Conservation (phyloP, 805 yeast genomes). For the Torulaspora quercuum region DNA sequence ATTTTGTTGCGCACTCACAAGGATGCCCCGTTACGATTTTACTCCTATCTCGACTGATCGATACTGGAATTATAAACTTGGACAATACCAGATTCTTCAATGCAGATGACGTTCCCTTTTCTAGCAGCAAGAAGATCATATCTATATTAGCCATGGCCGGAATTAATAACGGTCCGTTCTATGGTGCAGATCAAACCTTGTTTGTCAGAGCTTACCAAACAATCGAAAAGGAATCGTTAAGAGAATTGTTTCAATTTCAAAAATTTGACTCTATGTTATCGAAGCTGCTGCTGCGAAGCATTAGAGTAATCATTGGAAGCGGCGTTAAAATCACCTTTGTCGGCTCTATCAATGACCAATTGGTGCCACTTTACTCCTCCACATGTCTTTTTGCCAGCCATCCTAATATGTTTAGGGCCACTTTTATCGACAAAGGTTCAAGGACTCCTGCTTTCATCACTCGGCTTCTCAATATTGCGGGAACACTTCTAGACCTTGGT, state of each 20-base stretch:
- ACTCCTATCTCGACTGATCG: conserved; percentile 67
- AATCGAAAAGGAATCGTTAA: conserved; percentile 80
- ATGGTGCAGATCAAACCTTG: conserved; percentile 82
- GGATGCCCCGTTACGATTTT: conserved; percentile 91
- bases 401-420: conserved; percentile 86
- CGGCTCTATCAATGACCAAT: conserved; percentile 89
- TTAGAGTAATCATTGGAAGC: conserved; percentile 58
- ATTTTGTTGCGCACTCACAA: conserved; percentile 91
- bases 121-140: conserved; percentile 42
- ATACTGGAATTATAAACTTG: conserved; percentile 47
- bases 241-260: conserved; percentile 86
- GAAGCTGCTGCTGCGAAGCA: conserved; percentile 60
- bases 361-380: conserved; percentile 90
- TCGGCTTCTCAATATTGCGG: conserved; percentile 67
- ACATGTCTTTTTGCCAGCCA: conserved; percentile 77
- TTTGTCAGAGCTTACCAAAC: conserved; percentile 86
- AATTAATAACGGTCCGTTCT: conserved; percentile 88
- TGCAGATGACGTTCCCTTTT: conserved; percentile 15
- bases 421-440: conserved; percentile 80
- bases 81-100: conserved; percentile 29
- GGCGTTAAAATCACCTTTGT: conserved; percentile 78
- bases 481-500: conserved; percentile 72
- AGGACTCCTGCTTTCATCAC: conserved; percentile 77
- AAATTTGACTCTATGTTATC: conserved; percentile 70
- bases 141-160: conserved; percentile 95